A percentile compares a stretch with the other conserved stretches of the same genome.
phyloP scores from a whole-genome alignment of 495 filamentous ascomycete genomes.

The Letharia lupina region DNA sequence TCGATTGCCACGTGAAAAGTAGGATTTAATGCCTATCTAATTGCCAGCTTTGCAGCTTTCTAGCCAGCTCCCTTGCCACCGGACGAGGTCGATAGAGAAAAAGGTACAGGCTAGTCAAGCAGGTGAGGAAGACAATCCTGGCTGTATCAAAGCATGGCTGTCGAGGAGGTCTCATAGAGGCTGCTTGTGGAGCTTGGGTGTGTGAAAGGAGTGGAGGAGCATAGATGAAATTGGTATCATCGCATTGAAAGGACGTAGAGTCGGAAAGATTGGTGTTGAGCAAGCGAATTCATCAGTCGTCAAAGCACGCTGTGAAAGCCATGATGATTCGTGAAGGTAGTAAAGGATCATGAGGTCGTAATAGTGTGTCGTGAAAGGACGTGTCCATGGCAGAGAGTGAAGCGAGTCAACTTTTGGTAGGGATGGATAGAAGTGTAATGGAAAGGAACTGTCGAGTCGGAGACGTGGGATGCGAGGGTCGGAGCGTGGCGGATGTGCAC shows the following conservation, averaged over 20 bases:
- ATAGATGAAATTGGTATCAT: conserved; percentile 17
- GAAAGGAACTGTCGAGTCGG: conserved; percentile 9
- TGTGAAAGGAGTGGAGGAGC: conserved; percentile 13
- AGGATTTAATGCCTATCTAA: conserved; percentile 7
- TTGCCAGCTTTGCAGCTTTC: conserved; percentile 9
- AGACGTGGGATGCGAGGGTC: conserved; percentile 9
- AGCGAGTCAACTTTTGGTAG: conserved; percentile 22
- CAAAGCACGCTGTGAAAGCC: conserved; percentile 19
- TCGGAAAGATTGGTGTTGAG: conserved; percentile 16
- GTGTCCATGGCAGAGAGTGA: conserved; percentile 16
- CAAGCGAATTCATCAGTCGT: conserved; percentile 24
- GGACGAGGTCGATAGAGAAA: conserved; percentile 3
- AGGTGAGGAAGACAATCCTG: conserved; percentile 1
- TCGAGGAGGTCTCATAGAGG: conserved; percentile 4
- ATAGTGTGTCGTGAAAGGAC: conserved; percentile 18
- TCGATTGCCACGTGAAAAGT: conserved; percentile 6
- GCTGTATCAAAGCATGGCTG: background rate
- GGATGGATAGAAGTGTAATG: conserved; percentile 9
- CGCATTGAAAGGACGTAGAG: conserved; percentile 14
- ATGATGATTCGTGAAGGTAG: conserved; percentile 17
- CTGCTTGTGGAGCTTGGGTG: background rate
- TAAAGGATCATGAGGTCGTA: conserved; percentile 23
- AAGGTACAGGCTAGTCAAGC: background rate
- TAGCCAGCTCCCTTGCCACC: conserved; percentile 6
- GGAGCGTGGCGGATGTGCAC: conserved; percentile 3